These are phyloP conservation scores for Boletus vermiculosoides DNA, from an alignment of 768 basidiomycete genomes.

Conservation along the genomic window DNA sequence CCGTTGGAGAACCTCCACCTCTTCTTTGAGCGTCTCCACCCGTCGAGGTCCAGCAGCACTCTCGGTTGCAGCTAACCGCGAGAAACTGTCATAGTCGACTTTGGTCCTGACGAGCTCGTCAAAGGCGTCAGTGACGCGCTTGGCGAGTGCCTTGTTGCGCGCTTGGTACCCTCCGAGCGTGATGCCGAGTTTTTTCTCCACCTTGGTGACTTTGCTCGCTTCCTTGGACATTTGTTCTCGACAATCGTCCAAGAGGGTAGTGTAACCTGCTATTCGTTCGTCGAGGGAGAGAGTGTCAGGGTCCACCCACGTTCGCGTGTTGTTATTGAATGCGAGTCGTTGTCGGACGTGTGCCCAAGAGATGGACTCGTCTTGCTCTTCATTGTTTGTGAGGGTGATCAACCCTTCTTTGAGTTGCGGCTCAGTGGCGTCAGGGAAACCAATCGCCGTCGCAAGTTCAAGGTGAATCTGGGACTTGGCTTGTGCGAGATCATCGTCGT, in stretches of 20 bases:
- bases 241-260: conserved; percentile 54
- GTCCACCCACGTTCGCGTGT: conserved; percentile 64
- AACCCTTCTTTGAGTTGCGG: conserved; percentile 80
- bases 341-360: conserved; percentile 65
- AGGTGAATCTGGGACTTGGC: conserved; percentile 73
- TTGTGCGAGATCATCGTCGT: conserved; percentile 66
- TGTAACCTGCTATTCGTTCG: conserved; percentile 63
- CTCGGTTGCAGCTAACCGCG: conserved; percentile 70
- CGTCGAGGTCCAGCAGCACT: conserved; percentile 72
- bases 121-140: conserved; percentile 65
- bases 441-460: conserved; percentile 78
- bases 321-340: conserved; percentile 56
- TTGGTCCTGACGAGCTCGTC: conserved; percentile 65
- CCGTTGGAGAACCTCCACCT: conserved; percentile 77
- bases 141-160: conserved; percentile 63
- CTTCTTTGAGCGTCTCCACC: conserved; percentile 76
- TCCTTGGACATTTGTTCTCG: conserved; percentile 77
- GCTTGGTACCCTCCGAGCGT: conserved; percentile 90
- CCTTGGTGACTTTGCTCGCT: conserved; percentile 75
- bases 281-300: conserved; percentile 54
- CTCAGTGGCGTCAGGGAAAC: conserved; percentile 80
- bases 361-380: conserved; percentile 53
- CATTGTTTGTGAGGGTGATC: conserved; percentile 57
- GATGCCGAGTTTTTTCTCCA: conserved; percentile 87
- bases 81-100: conserved; percentile 79